Base-by-base conservation (phyloP, 495 filamentous ascomycete genomes). In the Neurospora sp. region DNA sequence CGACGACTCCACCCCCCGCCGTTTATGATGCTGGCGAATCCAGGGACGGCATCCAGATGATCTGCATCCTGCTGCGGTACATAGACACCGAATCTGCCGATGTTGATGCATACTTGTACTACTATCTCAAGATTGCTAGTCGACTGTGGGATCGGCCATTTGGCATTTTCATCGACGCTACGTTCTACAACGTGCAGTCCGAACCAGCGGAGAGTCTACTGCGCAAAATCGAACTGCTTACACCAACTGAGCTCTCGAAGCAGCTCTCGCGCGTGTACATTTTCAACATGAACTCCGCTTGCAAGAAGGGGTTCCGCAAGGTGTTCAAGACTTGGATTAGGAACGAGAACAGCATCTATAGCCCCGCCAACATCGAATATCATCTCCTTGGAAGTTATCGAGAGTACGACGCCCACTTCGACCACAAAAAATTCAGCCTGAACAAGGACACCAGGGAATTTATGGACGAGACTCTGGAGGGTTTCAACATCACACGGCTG, bases 261-360 rank as follows among this genome's bases (percentile, higher is more conserved):
- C 86, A 89, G 69, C 82, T 90, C 5, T 82, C 83, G 15, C 81
- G 88, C 70, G 80, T 88, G 24, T 91, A 90, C 72, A 82, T 91
- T 70, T 91, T 91, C 79, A 91, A 91, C 75, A 91, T 90, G 89
- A 91, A 91, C 76, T 90, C 84, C 74, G 86, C 87, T 6, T 89
- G 83, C 75, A 83, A 84, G 71, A 90, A 90, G 83, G 90, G 87
- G 77, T 89, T 90, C 76, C 84, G 89, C 2, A 84, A 88, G 28
- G 82, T 89, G 21, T 80, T 91, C 21, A 82, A 87, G 21, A 76
- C 89, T 40, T 86, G 86, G n/a, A 82, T 84, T 13, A 87, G 86
- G 77, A 87, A 83, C 72, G 87, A 89, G 5, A 78, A 76, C 71
- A 87, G 83, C 77, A 78, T 84, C n/a, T 86, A 90, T 75, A 85